phyloP scores from a whole-genome alignment of 106 monocot species.

The Amphibolis antarctica region DNA sequence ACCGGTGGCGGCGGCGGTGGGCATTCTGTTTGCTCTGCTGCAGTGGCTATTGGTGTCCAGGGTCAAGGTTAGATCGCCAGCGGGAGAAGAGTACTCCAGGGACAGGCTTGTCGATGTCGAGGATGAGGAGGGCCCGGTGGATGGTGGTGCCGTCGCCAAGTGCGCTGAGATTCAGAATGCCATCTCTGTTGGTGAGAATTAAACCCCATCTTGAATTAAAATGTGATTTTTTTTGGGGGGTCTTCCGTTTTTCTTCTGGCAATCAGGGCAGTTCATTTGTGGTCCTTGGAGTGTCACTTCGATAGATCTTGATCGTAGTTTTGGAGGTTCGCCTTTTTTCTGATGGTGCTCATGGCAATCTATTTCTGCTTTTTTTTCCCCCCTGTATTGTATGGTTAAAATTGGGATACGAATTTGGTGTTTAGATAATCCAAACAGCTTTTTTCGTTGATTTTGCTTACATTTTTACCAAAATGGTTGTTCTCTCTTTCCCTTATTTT shows the following conservation, averaged over 20 bases:
- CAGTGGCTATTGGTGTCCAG: constrained; percentile 47
- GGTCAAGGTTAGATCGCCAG: constrained; percentile 12
- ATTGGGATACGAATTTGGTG: too few species aligned
- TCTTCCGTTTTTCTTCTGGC: neutral
- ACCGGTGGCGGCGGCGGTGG: constrained; percentile 51
- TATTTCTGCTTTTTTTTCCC: neutral
- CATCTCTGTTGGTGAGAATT: constrained; percentile 8
- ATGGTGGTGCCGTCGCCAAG: constrained; percentile 3
- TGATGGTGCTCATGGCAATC: neutral
- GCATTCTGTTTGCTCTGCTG: constrained; percentile 55
- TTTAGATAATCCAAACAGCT: neutral
- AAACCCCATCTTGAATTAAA: too few species aligned
- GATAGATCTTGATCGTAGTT: neutral
- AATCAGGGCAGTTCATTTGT: neutral
- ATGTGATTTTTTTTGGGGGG: neutral
- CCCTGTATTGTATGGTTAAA: too few species aligned
- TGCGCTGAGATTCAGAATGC: constrained; percentile 18
- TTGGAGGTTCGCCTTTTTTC: neutral
- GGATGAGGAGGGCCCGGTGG: constrained; percentile 4
- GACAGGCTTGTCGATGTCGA: neutral
- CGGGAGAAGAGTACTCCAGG: neutral
- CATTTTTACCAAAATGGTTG: neutral
- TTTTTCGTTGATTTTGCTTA: neutral
- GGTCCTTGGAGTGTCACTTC: neutral
- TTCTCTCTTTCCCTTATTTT: neutral